A percentile compares a stretch with the other conserved stretches of the same genome.
Conservation (phyloP, 352 stramenopile species). For the Phytopythium montanum region DNA sequence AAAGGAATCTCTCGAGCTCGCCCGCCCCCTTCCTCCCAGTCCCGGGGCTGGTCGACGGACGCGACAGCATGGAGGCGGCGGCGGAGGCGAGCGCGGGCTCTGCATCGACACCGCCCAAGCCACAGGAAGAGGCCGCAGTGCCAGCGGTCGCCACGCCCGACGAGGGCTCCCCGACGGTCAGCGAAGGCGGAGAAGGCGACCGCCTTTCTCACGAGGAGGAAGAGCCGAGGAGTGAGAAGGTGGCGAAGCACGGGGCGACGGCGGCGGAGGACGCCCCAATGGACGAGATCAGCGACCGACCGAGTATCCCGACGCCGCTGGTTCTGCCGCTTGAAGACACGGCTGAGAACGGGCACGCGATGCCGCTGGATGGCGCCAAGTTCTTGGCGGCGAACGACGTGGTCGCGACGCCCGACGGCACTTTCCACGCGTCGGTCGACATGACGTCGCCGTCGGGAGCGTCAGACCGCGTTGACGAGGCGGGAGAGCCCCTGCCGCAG, state of each 20-base stretch:
- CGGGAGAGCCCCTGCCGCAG: not conserved
- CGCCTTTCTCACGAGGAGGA: not conserved
- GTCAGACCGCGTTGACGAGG: not conserved
- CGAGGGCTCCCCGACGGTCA: conserved; percentile 5
- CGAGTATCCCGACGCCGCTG: conserved; percentile 2
- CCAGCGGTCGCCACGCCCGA: not conserved
- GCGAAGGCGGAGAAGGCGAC: not conserved
- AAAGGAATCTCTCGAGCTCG: not conserved
- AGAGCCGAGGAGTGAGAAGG: conserved; percentile 2
- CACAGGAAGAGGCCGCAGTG: not conserved
- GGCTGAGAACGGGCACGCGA: not conserved
- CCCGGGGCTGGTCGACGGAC: too few relatives aligned
- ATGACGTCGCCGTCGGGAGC: conserved; percentile 21
- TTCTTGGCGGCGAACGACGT: conserved; percentile 13
- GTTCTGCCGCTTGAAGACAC: conserved; percentile 1
- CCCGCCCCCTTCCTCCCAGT: not conserved
- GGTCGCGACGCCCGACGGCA: conserved; percentile 20
- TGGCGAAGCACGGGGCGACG: not conserved
- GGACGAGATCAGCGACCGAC: not conserved
- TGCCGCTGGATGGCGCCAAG: conserved; percentile 6
- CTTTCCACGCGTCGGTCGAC: conserved; percentile 17
- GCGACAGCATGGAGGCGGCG: conserved; percentile 1
- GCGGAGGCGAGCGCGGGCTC: not conserved
- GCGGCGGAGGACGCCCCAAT: not conserved
- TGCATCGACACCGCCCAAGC: not conserved